Base-by-base conservation (phyloP, 768 basidiomycete species). In the Auricularia sp. region DNA sequence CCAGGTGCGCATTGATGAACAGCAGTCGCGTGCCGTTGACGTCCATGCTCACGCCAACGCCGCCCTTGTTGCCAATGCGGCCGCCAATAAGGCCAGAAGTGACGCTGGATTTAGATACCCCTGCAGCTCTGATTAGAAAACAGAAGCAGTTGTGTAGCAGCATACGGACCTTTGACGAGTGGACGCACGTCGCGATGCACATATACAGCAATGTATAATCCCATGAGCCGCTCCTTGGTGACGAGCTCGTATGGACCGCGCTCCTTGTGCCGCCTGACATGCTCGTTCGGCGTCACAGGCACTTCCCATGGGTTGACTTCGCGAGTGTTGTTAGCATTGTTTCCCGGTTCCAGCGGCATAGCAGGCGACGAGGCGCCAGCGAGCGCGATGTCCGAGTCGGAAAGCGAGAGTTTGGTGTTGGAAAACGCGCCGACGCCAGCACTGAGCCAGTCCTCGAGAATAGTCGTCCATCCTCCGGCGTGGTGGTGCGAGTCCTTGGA, bases 31-130 rank as follows among this genome's bases (percentile, higher is more conserved):
- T 87, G n/a, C 87, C 88, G 59, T 84, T 86, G 21, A 98, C 78
- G 68, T 93, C 87, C 54, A 96, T 74, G 66, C 88, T 90, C 67
- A 97, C 87, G n/a, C 91, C 94, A 33, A 95, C 91, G 16, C 89
- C 91, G 1, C 95, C 84, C 72, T 98, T 98, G 72, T 98, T 98
- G 4, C 95, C 95, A 2, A 97, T 80, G 59, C 95, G 77, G 0
- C 95, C 95, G 2, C 92, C 92, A 34, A 96, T 91, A 29, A 97
- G 77, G 3, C 95, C 95, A 16, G 95, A 84, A 1, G 93, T 88
- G 1, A 98, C 95, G 21, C 86, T 84, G 14, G 88, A 87, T 68
- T 87, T 90, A 3, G 90, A 91, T 12, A 81, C 84, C 16, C 88
- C 90, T 88, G 63, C 23, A 18, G 47, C 51, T 14, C 39, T 4